Base-by-base conservation (phyloP, 2,329 filamentous ascomycete genomes). In the Pestalotiopsis sp. region DNA sequence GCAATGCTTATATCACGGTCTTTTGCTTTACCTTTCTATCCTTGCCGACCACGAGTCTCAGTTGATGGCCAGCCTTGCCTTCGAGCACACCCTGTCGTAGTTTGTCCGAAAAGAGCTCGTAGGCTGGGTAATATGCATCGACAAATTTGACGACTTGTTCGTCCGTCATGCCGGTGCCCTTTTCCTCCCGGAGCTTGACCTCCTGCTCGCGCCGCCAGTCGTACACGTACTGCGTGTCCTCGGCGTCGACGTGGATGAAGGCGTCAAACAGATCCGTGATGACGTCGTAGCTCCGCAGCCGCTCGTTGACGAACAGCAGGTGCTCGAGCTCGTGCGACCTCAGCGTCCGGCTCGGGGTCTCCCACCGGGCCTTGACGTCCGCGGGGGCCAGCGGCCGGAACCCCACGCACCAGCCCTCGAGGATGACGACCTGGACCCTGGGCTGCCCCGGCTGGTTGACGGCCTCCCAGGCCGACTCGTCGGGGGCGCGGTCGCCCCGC, bases 371-470 rank as follows among this genome's bases (percentile, higher is more conserved):
- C 36, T 85, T 84, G 3, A 88, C 78, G 4, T 86, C 83, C n/a
- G 81, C 77, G 0, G 85, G 79, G 38, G 82, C 74, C 13, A 95
- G 79, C 0, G 91, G 80, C 5, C 90, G 89, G 81, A 97, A 97
- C 2, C 94, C 95, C 13, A 97, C 90, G 78, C 92, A 96, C 95
- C 94, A 97, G 20, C 95, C 94, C 79, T 98, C 94, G 71, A 97
- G 90, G 65, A 97, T 88, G 25, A 97, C 86, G 6, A 95, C 88
- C 27, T 87, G 80, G 27, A 87, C 80, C n/a, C 79, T 82, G 2
- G 76, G 78, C 66, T 87, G 83, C 9, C 85, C 85, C 0, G 79
- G 80, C 60, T 78, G 80, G 72, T 89, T 89, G 69, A 91, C 85
- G 14, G 76, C 76, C 31, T 85, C 81, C 93, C 94, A 97, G 61